Conservation (phyloP, 495 filamentous ascomycete genomes). For the Tuber brumale region DNA sequence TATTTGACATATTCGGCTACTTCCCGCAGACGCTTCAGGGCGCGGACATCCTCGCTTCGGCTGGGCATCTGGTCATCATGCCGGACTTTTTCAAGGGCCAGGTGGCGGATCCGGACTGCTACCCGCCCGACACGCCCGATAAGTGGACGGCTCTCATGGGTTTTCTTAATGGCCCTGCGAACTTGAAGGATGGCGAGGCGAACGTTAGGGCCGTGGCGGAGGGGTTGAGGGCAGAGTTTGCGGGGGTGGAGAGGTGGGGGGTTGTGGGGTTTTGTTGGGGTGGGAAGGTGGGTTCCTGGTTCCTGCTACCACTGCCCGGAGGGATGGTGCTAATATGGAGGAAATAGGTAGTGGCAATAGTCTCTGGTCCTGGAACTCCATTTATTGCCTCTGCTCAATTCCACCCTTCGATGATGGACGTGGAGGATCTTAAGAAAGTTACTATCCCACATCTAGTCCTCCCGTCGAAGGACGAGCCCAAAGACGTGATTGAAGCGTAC, state of each 20-base stretch:
- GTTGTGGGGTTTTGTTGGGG: slow-evolving; percentile 95
- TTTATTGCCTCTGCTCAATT: slow-evolving; percentile 65
- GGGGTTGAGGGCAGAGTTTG: slow-evolving; percentile 49
- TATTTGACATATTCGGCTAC: slow-evolving; percentile 70
- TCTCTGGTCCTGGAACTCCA: slow-evolving; percentile 51
- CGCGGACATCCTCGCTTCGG: slow-evolving; percentile 61
- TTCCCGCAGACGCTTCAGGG: slow-evolving; percentile 64
- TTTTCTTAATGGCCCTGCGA: slow-evolving; percentile 69
- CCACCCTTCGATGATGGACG: slow-evolving; percentile 86
- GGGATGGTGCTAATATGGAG: slow-evolving; percentile 2
- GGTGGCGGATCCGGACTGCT: slow-evolving; percentile 51
- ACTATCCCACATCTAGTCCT: slow-evolving; percentile 52
- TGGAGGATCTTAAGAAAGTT: slow-evolving; percentile 51
- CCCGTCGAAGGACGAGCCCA: slow-evolving; percentile 52
- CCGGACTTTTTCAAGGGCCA: slow-evolving; percentile 63
- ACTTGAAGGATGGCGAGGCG: slow-evolving; percentile 56
- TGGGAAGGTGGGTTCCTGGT: slow-evolving; percentile 58
- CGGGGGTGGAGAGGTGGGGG: slow-evolving; percentile 68
- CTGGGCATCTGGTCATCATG: slow-evolving; percentile 56
- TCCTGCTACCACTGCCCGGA: slow-evolving; percentile 14
- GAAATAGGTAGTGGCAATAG: slow-evolving; percentile 54
- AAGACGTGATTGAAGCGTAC: slow-evolving; percentile 45
- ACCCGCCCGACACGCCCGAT: slow-evolving; percentile 73
- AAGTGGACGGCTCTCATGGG: slow-evolving; percentile 66
- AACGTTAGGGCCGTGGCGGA: slow-evolving; percentile 61